Evolutionary conservation across 2,329 filamentous ascomycete species (phyloP), one percentile per base, ranked within the genome.

Genomic region (Venturiaceae sp.): DNA sequence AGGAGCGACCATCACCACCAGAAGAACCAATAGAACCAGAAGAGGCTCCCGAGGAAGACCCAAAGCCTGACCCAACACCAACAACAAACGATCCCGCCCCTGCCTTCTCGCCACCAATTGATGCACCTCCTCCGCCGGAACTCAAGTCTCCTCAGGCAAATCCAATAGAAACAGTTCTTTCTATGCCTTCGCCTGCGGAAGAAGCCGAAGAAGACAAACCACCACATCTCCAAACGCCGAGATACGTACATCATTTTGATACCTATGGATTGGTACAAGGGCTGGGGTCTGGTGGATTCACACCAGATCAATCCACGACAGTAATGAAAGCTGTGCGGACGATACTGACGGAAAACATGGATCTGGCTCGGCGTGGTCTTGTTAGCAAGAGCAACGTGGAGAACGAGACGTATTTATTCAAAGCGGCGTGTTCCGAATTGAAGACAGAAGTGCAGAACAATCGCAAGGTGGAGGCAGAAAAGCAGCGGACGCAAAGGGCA

Each of bases 221-320:
- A 23, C 86, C 86, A 4, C 85, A 91, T 68, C 81, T 88, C 68
- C 79, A 83, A 53, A 82, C 89, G 0, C 83, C 88, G 7, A 88
- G 86, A 1, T 95, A 96, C 68, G 85, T 96, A 34, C 94, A 99
- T 74, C 91, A 97, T 74, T 99, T 99, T 72, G 92, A 99, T 74
- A 96, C 87, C 26, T 99, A 94, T 72, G 86, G 84, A 14, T 81
- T 97, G 5, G 94, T 97, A 16, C 87, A 87, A 67, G 84, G 90
- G 65, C 83, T 99, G 16, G 80, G 85, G 19, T 75, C 74, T 0
- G 84, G 85, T 13, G 87, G 87, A 0, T 96, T 91, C 72, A 83
- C 82, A 1, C 77, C 82, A 47, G 80, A 79, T 0, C 92, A 96
- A 72, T 85, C 90, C 28, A 84, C 91, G 55, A 90, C 86, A 5